These are phyloP conservation scores for Huntiella savannae DNA, from an alignment of 2,329 filamentous ascomycete species.

Conservation along the genomic window DNA sequence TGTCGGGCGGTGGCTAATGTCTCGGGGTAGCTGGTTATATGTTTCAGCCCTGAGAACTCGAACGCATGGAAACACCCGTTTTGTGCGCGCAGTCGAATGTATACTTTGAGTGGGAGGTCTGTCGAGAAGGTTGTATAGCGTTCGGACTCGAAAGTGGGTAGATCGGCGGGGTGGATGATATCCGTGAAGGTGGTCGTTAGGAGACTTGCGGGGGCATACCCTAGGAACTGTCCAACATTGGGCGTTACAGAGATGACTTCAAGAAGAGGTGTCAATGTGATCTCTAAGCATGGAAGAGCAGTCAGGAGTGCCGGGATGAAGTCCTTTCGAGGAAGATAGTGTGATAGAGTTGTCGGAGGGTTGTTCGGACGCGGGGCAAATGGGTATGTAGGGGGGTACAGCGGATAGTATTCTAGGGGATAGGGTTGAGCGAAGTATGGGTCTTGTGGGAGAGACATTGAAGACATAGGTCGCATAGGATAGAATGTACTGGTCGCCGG, in stretches of 20 bases:
- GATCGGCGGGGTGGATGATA: slow-evolving; percentile 72
- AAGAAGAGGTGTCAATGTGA: slow-evolving; percentile 68
- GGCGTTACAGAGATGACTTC: slow-evolving; percentile 74
- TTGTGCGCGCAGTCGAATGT: slow-evolving; percentile 63
- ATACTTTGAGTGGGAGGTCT: slow-evolving; percentile 62
- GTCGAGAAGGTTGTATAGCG: slow-evolving; percentile 77
- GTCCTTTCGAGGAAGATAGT: slow-evolving; percentile 3
- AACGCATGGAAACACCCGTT: slow-evolving; percentile 63
- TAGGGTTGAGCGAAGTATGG: too few relatives aligned
- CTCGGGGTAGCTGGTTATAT: slow-evolving; percentile 19
- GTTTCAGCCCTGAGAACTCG: slow-evolving; percentile 81
- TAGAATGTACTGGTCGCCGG: too few relatives aligned
- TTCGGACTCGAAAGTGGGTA: slow-evolving; percentile 63
- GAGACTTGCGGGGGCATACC: slow-evolving; percentile 52
- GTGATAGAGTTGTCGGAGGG: too few relatives aligned
- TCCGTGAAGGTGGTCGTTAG: slow-evolving; percentile 60
- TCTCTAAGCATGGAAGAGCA: slow-evolving; percentile 19
- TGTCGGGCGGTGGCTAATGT: not conserved
- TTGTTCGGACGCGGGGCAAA: too few relatives aligned
- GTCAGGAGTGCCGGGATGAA: slow-evolving; percentile 3
- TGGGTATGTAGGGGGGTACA: too few relatives aligned
- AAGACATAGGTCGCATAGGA: too few relatives aligned
- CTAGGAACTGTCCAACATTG: slow-evolving; percentile 54
- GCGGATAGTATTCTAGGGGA: too few relatives aligned
- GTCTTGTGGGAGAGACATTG: too few relatives aligned